phyloP scores from a whole-genome alignment of 257 asterid genomes.

The Linderniella brevidens region DNA sequence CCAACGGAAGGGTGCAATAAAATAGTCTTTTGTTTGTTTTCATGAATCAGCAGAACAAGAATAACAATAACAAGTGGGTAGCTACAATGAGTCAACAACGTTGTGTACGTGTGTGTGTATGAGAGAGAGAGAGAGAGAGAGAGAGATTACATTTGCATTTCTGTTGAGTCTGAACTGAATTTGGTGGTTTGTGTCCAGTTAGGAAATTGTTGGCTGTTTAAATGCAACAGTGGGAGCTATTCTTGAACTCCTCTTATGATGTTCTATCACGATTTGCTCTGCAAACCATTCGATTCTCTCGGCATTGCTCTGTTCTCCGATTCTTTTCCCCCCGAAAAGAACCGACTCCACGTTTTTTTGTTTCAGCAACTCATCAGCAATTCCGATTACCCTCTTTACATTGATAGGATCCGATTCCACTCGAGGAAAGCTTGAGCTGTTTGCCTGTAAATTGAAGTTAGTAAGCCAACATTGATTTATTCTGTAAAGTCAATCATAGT shows the following conservation, averaged over 20 bases:
- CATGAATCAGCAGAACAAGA: too few relatives aligned
- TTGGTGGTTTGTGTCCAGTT: too few relatives aligned
- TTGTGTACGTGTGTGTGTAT: too few relatives aligned
- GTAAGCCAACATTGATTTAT: neutral
- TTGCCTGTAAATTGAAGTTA: conserved; percentile 19
- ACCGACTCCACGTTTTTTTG: conserved; percentile 77
- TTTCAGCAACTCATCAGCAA: conserved; percentile 76
- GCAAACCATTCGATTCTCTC: conserved; percentile 92
- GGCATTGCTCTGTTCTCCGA: conserved; percentile 64
- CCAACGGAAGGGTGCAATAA: too few relatives aligned
- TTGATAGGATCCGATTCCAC: conserved; percentile 37
- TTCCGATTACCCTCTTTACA: conserved; percentile 32
- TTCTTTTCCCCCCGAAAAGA: conserved; percentile 60
- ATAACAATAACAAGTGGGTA: too few relatives aligned
- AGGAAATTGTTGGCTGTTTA: conserved; percentile 21
- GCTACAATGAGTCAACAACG: too few relatives aligned
- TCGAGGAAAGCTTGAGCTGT: conserved; percentile 38
- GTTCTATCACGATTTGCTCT: conserved; percentile 77
- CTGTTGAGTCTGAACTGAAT: too few relatives aligned
- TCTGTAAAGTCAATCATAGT: too few relatives aligned
- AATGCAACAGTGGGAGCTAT: conserved; percentile 90
- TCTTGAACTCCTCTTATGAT: conserved; percentile 80
- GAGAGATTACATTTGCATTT: too few relatives aligned
- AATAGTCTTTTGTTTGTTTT: too few relatives aligned
- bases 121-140: too few relatives aligned